Evolutionary conservation across 2,329 filamentous ascomycete genomes (phyloP), one percentile per base, ranked within the genome.

Genomic region (Colletotrichum sp.): DNA sequence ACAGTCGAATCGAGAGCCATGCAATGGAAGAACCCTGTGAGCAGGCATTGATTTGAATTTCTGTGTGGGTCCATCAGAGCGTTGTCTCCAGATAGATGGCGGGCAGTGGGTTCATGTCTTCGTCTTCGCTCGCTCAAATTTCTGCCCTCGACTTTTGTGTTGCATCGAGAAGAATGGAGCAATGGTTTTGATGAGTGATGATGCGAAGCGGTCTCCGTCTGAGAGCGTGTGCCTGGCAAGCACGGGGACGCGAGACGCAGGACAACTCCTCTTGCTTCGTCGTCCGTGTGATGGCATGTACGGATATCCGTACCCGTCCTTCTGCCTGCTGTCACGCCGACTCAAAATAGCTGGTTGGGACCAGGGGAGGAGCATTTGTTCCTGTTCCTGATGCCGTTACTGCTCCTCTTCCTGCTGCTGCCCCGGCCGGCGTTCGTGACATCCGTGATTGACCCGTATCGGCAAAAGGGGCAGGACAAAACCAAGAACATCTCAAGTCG

Each of bases 31-130:
- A 69, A 74, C 69, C 69, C 57, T 74, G 68, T 54, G 68, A 58
- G 62, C 72, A 71, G 68, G 72, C 68, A 74, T 74, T 74, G 69
- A 74, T 71, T 73, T 73, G 71, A 70, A 70, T 73, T 73, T 70
- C 15, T 13, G 18, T 63, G 72, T 72, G 68, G 72, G 71, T 43
- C 47, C 24, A 71, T 63, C 62, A 63, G 38, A 66, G 68, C 67
- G 38, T 36, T 27, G 70, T 70, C 31, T 61, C 67, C 51, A 70
- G 70, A 64, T 70, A 62, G 62, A 72, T 67, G 72, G 69, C 38
- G 21, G 33, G 57, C 29, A 27, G 68, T 72, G 72, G 72, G 18
- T 74, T 74, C 72, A 27, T 31, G 43, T 61, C 34, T 68, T 29
- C 34, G 18, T 55, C 27, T 43, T 24, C 38, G 29, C 55, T 62